These are phyloP conservation scores for Lathyrus oleraceus DNA, from an alignment of 306 rosid species.

Conservation along the genomic window DNA sequence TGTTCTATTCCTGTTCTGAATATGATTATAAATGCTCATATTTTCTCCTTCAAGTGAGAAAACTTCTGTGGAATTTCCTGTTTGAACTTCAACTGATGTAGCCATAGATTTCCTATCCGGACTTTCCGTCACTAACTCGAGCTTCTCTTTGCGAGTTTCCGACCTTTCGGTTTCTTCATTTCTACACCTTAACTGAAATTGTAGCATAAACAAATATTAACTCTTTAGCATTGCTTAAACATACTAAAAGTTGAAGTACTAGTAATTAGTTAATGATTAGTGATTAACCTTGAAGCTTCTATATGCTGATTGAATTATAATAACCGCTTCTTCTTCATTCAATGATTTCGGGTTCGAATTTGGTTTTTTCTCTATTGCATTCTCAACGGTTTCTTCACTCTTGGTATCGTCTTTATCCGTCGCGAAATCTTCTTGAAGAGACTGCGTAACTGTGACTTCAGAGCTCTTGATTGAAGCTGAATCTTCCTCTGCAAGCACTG, in stretches of 20 bases:
- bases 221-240: slow-evolving; percentile 17
- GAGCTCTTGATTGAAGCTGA: slow-evolving; percentile 69
- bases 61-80: slow-evolving; percentile 61
- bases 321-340: slow-evolving; percentile 70
- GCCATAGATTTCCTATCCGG: slow-evolving; percentile 56
- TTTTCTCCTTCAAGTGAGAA: slow-evolving; percentile 61
- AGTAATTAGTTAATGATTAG: slow-evolving; percentile 17
- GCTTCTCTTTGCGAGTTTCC: slow-evolving; percentile 36
- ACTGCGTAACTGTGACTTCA: slow-evolving; percentile 60
- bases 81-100: slow-evolving; percentile 76
- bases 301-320: slow-evolving; percentile 73
- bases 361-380: slow-evolving; percentile 25
- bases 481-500: slow-evolving; percentile 71
- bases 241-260: slow-evolving; percentile 14
- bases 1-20: slow-evolving; percentile 53
- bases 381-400: slow-evolving; percentile 56
- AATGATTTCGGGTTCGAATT: slow-evolving; percentile 33
- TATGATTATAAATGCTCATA: slow-evolving; percentile 36
- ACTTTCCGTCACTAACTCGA: slow-evolving; percentile 43
- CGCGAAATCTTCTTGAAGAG: slow-evolving; percentile 37
- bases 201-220: slow-evolving; percentile 4
- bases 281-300: slow-evolving; percentile 64
- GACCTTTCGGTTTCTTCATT: slow-evolving; percentile 35
- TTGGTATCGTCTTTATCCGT: slow-evolving; percentile 33
- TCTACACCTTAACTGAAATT: slow-evolving; percentile 61